Evolutionary conservation across 176 grass and related monocot genomes (phyloP), one percentile per base, ranked within the genome.

Genomic region (Oryza longistaminata): DNA sequence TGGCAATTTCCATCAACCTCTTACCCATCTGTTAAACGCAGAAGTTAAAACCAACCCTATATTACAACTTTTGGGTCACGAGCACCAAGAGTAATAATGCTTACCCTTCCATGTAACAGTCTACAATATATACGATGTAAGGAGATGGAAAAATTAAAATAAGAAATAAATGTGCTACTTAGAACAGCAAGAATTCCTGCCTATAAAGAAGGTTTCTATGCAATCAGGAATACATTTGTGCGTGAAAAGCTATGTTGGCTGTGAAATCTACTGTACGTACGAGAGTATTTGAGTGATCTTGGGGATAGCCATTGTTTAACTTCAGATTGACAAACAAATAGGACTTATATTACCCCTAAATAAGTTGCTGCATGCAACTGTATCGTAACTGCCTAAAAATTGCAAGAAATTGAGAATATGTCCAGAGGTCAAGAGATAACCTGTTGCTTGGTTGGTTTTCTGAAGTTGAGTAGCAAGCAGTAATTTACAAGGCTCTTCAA

Each of bases 371-470:
- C 73, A 82, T 7, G 45, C 21, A 84, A 85, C 61, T 37, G 68
- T 10, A 90, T 69, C 22, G 12, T 17, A 17, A 39, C 45, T 74
- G 25, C 46, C 61, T 64, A 71, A 14, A 82, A 49, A n/a, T 46
- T 48, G 26, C 17, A 81, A 84, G 60, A 83, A 70, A 74, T 37
- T 43, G 40, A 65, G 14, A 78, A 67, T 9, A 73, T 16, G 27
- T 10, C 21, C 39, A 55, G 14, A 53, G 62, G 19, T 86, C 16
- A 86, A 64, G 58, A 83, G n/a, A 80, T 73, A 90, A 99, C 97
- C 97, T 99, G 97, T 66, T 92, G 97, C 80, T 99, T 99, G 35
- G 93, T 99, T 81, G 97, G 93, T 77, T 99, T 99, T 70, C 97
- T 92, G 90, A 94, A 99, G 55, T 94, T 99, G 78, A 96, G 93